Conservation (phyloP, 2,329 filamentous ascomycete genomes). For the Daldinia sp. region DNA sequence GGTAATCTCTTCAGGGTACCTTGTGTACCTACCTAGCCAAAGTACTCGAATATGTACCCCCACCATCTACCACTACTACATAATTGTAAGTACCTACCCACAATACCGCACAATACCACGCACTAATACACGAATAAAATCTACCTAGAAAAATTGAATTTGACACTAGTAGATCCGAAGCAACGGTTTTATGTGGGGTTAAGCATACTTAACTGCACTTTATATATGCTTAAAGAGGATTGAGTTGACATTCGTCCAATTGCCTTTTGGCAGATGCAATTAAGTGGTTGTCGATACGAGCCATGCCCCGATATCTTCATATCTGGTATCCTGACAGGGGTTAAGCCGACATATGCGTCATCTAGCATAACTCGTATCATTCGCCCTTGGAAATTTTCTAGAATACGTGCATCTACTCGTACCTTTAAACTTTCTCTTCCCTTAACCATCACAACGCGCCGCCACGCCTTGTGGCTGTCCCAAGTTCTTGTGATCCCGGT, state of each 20-base stretch:
- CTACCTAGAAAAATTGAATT: conserved; percentile 37
- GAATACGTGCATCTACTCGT: conserved; percentile 11
- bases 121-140: conserved; percentile 14
- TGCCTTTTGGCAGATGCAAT: neutral
- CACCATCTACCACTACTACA: neutral
- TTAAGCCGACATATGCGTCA: conserved; percentile 35
- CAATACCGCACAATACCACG: neutral
- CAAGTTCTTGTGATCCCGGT: neutral
- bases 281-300: neutral
- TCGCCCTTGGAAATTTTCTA: conserved; percentile 39
- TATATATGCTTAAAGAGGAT: conserved; percentile 19
- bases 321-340: neutral
- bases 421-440: conserved; percentile 10
- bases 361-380: conserved; percentile 33
- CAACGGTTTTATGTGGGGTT: conserved; percentile 32
- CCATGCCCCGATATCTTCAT: conserved; percentile 1
- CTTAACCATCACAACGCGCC: conserved; percentile 2
- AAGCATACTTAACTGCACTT: conserved; percentile 26
- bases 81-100: neutral
- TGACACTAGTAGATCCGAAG: conserved; percentile 35
- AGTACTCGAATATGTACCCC: neutral
- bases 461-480: neutral
- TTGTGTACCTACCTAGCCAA: neutral
- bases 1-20: neutral
- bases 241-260: neutral